These are phyloP conservation scores for Corrigiola litoralis DNA, from an alignment of 179 eudicot species.

Conservation along the genomic window DNA sequence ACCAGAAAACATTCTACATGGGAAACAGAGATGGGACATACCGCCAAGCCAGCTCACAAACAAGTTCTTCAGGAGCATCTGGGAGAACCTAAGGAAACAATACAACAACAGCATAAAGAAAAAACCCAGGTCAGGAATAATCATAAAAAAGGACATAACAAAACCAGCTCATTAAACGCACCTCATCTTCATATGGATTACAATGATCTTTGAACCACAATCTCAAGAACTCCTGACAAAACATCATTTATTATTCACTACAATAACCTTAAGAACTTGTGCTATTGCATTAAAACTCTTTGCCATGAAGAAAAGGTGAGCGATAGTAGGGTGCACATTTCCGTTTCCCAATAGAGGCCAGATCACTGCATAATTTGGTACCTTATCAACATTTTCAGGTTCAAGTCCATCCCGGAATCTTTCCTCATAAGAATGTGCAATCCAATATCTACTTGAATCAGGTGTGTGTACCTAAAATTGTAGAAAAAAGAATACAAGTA, in stretches of 20 bases:
- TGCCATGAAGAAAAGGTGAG: no score
- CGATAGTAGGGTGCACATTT: no score
- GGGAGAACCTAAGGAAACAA: slow-evolving; percentile 62
- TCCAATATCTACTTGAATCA: slow-evolving; percentile 98
- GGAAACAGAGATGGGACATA: slow-evolving; percentile 28
- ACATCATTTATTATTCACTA: background rate
- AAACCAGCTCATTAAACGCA: slow-evolving; percentile 15
- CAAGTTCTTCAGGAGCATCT: slow-evolving; percentile 88
- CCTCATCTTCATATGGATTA: slow-evolving; percentile 91
- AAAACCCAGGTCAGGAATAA: background rate
- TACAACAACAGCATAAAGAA: background rate
- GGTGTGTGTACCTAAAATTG: slow-evolving; percentile 81
- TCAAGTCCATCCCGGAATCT: slow-evolving; percentile 69
- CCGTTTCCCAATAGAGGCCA: no score
- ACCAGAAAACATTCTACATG: no score
- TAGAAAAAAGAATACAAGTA: background rate
- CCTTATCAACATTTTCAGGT: slow-evolving; percentile 98
- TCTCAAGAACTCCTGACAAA: slow-evolving; percentile 81
- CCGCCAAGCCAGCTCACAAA: slow-evolving; percentile 88
- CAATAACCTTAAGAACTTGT: background rate
- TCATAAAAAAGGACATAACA: background rate
- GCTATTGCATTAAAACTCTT: background rate
- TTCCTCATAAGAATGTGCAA: slow-evolving; percentile 62
- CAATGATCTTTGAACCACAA: slow-evolving; percentile 91
- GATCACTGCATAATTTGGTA: slow-evolving; percentile 9